phyloP scores from a whole-genome alignment of 345 rosid genomes.

The Stellera chamaejasme region DNA sequence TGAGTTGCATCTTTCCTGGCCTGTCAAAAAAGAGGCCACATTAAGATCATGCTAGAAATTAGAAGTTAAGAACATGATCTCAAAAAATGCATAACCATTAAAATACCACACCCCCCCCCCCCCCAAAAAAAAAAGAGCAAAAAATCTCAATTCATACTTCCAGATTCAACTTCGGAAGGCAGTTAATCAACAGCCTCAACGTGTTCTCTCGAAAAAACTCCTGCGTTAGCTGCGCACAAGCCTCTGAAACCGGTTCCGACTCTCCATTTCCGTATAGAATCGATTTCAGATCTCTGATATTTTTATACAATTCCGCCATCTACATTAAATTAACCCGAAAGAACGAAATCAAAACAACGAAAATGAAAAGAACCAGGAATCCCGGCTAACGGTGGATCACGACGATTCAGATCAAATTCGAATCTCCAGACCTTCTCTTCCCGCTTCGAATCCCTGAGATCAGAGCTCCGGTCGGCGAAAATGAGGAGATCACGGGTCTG shows the following conservation, averaged over 20 bases:
- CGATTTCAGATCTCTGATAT: slow-evolving; percentile 57
- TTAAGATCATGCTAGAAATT: slow-evolving; percentile 1
- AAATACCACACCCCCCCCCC: too few relatives aligned
- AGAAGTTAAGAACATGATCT: not conserved
- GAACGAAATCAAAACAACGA: too few relatives aligned
- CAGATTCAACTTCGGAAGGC: slow-evolving; percentile 78
- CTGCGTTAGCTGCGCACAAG: slow-evolving; percentile 83
- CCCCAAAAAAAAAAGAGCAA: slow-evolving; percentile 1
- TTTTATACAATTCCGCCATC: too few relatives aligned
- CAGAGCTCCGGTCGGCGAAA: too few relatives aligned
- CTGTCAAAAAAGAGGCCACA: slow-evolving; percentile 29
- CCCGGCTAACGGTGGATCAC: too few relatives aligned
- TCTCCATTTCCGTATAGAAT: slow-evolving; percentile 95
- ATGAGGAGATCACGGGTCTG: too few relatives aligned
- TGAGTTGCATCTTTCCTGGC: slow-evolving; percentile 96
- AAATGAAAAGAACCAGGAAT: too few relatives aligned
- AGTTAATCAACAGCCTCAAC: slow-evolving; percentile 54
- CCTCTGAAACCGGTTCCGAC: slow-evolving; percentile 90
- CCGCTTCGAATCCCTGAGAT: too few relatives aligned
- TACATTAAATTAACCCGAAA: too few relatives aligned
- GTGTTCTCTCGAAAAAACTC: slow-evolving; percentile 91
- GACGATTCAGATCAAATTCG: too few relatives aligned
- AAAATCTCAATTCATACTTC: slow-evolving; percentile 42
- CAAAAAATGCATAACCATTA: too few relatives aligned
- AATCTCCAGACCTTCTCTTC: too few relatives aligned